Base-by-base conservation (phyloP, 2,329 filamentous ascomycete genomes). In the Tolypocladium amazonense region DNA sequence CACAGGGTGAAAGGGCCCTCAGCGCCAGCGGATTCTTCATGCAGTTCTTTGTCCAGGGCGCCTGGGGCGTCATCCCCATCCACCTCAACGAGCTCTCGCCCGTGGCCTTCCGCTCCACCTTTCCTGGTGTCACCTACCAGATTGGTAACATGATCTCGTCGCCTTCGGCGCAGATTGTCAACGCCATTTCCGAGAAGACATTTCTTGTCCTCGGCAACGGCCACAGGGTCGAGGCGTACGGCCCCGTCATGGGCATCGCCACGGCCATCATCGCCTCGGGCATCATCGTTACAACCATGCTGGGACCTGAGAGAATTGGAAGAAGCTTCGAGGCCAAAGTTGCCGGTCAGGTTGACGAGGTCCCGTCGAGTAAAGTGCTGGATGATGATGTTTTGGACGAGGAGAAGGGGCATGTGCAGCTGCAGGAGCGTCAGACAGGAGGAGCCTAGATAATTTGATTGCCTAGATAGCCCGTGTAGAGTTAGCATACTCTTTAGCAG, bases 251-350 rank as follows among this genome's bases (percentile, higher is more conserved):
- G 89, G 88, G 82, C 15, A 77, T 91, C 59, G 88, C 86, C 4
- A 92, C 88, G 3, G 88, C 86, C 1, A 92, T 92, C 65, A 90
- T 92, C 63, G 87, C 85, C 0, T 54, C 83, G 0, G 88, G 88
- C 1, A 91, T 92, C 62, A 77, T 81, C 14, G 68, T 87, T 27
- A 90, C 88, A 0, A 83, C 85, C 5, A 83, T 87, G 37, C 68
- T 92, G 58, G 89, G 89, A 0, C 88, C 88, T 0, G 89, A 92
- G 80, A 88, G 86, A 75, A 81, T 86, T 54, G 89, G 89, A 1
- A 78, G 87, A 23, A 77, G 81, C 60, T 92, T 93, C 65, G 88
- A 90, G 69, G 76, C 80, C 59, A 82, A 79, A 0, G 71, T 77
- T 20, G 75, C 74, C 9, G 75, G 76, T 58, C 63, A 73, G 1